Evolutionary conservation across 179 eudicot genomes (phyloP), one percentile per base, ranked within the genome.

Genomic region (Actinidia arguta): DNA sequence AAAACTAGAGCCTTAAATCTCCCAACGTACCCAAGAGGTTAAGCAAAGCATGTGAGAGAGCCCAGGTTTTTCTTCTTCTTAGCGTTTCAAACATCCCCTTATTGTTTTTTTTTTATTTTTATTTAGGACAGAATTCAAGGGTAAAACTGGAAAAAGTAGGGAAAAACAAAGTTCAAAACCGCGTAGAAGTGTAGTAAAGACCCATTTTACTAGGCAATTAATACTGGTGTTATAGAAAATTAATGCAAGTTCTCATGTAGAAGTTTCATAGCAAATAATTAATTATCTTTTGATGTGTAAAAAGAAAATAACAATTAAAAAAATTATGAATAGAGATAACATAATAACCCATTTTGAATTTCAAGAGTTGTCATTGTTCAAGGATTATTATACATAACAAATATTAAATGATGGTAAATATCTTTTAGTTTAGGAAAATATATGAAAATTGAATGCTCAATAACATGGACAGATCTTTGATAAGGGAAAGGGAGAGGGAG

Each of bases 101-200:
- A 22, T 59, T 59, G 8, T 59, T 11, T 59, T 14, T 18, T n/a
- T 59, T 59, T n/a, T 1, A 4, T 61, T 61, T 31, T 24, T 24
- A 24, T 24, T 24, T 22, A 8, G 14, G 12, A 22, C 44, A 1
- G 0, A 8, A 17, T 24, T 27, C 16, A 5, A 66, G 9, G n/a
- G n/a, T 67, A 12, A 14, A 36, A 67, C 31, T 67, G 72, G 10
- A 16, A 66, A 67, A 22, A 8, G n/a, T 67, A 27, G 22, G 39
- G 71, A 18, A 66, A 66, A 64, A 66, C 71, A 6, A 27, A 66
- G 48, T 67, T 67, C 47, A 36, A 67, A 67, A 67, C 70, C 48
- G 47, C 4, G 47, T 16, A 47, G 10, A 67, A 67, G 72, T 36
- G 17, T 5, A 67, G 72, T 36, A 67, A 67, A 20, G 31, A 36